A percentile compares a stretch with the other conserved stretches of the same genome.
phyloP scores from a whole-genome alignment of 768 basidiomycete species.

The Gymnopilus dilepis region DNA sequence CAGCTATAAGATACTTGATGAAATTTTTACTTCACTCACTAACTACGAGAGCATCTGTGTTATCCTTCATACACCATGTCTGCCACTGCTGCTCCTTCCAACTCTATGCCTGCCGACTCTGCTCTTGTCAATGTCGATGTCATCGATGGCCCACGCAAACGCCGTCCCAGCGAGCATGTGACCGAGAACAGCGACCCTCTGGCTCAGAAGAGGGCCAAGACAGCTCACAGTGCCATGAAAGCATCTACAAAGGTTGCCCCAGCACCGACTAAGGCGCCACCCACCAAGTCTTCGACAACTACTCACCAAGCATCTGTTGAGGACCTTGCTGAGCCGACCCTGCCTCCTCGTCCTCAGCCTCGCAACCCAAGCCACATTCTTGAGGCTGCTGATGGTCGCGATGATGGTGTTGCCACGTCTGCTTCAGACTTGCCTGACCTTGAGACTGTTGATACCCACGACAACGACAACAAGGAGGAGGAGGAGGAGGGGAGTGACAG shows the following conservation, averaged over 20 bases:
- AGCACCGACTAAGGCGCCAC: background rate
- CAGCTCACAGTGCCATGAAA: background rate
- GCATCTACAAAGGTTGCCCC: background rate
- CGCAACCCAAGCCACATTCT: background rate
- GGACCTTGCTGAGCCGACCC: background rate
- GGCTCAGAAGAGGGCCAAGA: background rate
- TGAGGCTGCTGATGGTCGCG: background rate
- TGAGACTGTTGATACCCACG: background rate
- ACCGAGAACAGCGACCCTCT: background rate
- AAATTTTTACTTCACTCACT: too few relatives aligned
- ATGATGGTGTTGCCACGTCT: too few relatives aligned
- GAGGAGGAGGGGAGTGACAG: background rate
- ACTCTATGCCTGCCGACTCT: too few relatives aligned
- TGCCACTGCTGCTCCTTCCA: too few relatives aligned
- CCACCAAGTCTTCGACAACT: too few relatives aligned
- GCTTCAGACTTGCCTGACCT: background rate
- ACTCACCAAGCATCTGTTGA: background rate
- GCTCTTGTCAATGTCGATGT: background rate
- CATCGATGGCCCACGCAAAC: background rate
- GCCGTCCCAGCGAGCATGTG: background rate
- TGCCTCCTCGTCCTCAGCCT: background rate
- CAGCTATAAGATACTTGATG: too few relatives aligned
- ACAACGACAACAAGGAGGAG: background rate
- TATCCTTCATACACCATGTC: too few relatives aligned
- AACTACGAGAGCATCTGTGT: too few relatives aligned